Conservation (phyloP, 2,329 filamentous ascomycete genomes). For the Dryadomyces quercivorus region DNA sequence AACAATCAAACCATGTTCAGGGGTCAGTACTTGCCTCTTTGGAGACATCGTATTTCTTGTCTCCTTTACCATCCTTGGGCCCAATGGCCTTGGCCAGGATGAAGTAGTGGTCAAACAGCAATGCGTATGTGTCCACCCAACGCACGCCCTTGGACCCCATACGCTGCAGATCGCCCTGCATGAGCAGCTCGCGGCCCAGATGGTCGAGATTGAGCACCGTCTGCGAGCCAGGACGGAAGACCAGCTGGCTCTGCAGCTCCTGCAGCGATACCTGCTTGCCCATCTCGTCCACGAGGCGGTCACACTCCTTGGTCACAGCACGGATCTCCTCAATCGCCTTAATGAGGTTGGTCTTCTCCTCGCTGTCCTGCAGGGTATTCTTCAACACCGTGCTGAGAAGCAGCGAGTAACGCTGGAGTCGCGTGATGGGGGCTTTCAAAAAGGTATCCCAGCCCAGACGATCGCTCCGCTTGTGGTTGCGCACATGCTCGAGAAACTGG, state of each 20-base stretch:
- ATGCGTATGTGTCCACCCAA: slow-evolving; percentile 86
- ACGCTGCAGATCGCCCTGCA: slow-evolving; percentile 78
- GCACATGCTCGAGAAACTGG: slow-evolving; percentile 70
- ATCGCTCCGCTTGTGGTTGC: slow-evolving; percentile 65
- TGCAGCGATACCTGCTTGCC: slow-evolving; percentile 80
- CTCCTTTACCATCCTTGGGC: slow-evolving; percentile 55
- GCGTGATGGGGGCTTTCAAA: slow-evolving; percentile 83
- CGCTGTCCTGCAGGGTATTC: slow-evolving; percentile 70
- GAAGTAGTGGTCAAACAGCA: slow-evolving; percentile 94
- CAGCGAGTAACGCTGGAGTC: slow-evolving; percentile 80
- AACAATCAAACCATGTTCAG: not conserved
- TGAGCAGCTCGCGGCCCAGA: slow-evolving; percentile 80
- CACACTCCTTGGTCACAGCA: slow-evolving; percentile 77
- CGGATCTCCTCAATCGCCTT: slow-evolving; percentile 89
- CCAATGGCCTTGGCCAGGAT: slow-evolving; percentile 75
- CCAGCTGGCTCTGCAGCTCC: slow-evolving; percentile 71
- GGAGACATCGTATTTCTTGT: slow-evolving; percentile 88
- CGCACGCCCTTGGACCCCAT: slow-evolving; percentile 81
- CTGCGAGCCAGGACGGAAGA: slow-evolving; percentile 78
- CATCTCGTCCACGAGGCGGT: slow-evolving; percentile 85
- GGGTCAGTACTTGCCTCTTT: slow-evolving; percentile 54
- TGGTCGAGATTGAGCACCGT: slow-evolving; percentile 86
- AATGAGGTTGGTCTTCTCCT: slow-evolving; percentile 76
- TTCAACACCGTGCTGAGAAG: slow-evolving; percentile 73
- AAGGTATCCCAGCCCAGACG: slow-evolving; percentile 91